Percentiles rank a stretch among this genome's conserved stretches.
Conservation (phyloP, 371 early-diverging fungal species). For the Mortierella sp. region DNA sequence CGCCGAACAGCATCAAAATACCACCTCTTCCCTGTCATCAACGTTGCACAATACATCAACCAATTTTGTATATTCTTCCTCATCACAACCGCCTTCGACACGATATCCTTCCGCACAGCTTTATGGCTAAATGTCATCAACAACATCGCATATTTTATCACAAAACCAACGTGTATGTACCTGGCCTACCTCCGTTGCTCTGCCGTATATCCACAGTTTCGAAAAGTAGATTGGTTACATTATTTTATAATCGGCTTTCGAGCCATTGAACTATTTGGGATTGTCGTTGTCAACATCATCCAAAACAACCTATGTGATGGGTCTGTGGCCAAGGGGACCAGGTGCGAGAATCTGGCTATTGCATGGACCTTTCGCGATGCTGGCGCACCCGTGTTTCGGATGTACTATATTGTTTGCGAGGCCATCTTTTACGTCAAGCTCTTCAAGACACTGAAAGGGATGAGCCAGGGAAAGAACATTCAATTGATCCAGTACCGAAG, state of each 20-base stretch:
- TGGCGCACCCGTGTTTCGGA: slow-evolving; percentile 32
- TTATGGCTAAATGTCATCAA: slow-evolving; percentile 38
- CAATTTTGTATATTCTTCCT: slow-evolving; percentile 34
- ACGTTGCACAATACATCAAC: slow-evolving; percentile 39
- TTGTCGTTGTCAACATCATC: slow-evolving; percentile 26
- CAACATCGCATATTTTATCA: slow-evolving; percentile 38
- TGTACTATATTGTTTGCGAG: slow-evolving; percentile 45
- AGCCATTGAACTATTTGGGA: slow-evolving; percentile 30
- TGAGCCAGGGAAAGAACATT: slow-evolving; percentile 26
- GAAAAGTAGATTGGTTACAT: slow-evolving; percentile 25
- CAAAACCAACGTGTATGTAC: slow-evolving; percentile 42
- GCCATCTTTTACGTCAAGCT: slow-evolving; percentile 39
- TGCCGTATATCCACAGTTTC: slow-evolving; percentile 28
- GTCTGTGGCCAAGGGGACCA: slow-evolving; percentile 24
- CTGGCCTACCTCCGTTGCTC: slow-evolving; percentile 51
- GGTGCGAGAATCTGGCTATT: slow-evolving; percentile 18
- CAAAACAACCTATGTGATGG: slow-evolving; percentile 41
- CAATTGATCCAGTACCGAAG: slow-evolving; percentile 36
- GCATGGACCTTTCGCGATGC: slow-evolving; percentile 38
- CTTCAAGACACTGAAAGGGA: slow-evolving; percentile 41
- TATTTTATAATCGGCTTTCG: slow-evolving; percentile 21
- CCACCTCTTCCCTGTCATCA: slow-evolving; percentile 51
- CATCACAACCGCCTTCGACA: slow-evolving; percentile 19
- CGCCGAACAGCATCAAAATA: slow-evolving; percentile 36
- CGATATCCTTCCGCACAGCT: slow-evolving; percentile 19